Base-by-base conservation (phyloP, 2,329 filamentous ascomycete genomes). In the Colletotrichum incanum region DNA sequence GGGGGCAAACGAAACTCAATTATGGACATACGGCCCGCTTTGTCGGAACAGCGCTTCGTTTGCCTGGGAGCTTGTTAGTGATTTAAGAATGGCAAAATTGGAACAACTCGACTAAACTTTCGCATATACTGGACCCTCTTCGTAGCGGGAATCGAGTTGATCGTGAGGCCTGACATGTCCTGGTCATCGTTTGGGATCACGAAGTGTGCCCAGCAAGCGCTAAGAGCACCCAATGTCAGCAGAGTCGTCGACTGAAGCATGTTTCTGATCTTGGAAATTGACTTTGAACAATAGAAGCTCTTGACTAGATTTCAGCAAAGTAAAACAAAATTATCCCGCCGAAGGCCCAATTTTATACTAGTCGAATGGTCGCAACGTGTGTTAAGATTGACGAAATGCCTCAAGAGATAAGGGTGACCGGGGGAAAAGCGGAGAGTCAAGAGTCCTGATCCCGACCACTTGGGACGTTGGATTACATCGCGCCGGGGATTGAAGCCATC, bases 121-220 rank as follows among this genome's bases (percentile, higher is more conserved):
- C 61, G 52, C 70, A 72, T 65, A 26, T 70, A 65, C 39, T 72
- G 60, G 4, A 72, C 23, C n/a, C 66, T 49, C 26, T 70, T 72
- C 5, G 26, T 39, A 9, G 70, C 70, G 3, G 60, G 41, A 9
- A 72, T 18, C 6, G 66, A 70, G 34, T 72, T 72, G 34, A 72
- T 66, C 1, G 70, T 70, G 9, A 72, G 49, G 2, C 66, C 66
- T 0, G 66, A 65, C 70, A 72, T 70, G 49, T 72, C 45, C 43
- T 72, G 70, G 56, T 72, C 66, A 31, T 72, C 70, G 11, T 72
- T 65, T 7, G 66, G 66, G 5, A 72, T 28, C 1, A 72, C 61
- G 7, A 72, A 65, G 16, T 65, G 66, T 0, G 60, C 66, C 16
- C 55, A 61, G 34, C 55, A 34, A 6, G 20, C 20, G n/a, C 41